These are phyloP conservation scores for Pichia terricola DNA, from an alignment of 1,139 yeast genomes.

Conservation along the genomic window DNA sequence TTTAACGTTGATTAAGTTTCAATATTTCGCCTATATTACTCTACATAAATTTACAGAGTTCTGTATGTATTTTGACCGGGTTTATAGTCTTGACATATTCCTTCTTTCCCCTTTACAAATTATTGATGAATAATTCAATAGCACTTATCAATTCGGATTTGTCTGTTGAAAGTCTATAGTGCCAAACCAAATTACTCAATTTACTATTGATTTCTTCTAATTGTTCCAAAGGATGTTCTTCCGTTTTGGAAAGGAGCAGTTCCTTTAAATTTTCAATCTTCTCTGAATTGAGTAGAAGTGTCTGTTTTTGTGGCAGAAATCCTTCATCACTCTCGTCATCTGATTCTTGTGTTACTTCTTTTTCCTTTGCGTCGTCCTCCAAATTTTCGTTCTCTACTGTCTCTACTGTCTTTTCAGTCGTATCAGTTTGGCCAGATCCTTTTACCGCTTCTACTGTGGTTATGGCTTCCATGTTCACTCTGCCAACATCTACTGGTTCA, in stretches of 20 bases:
- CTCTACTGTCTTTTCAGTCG: constrained; percentile 13
- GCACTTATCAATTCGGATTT: constrained; percentile 33
- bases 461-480: constrained; percentile 1
- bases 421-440: no score
- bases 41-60: no score
- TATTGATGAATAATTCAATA: constrained; percentile 8
- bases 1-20: no score
- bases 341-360: constrained; percentile 2
- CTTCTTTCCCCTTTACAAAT: neutral
- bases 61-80: no score
- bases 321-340: constrained; percentile 14
- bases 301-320: constrained; percentile 14
- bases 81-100: no score
- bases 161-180: constrained; percentile 56
- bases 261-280: constrained; percentile 23
- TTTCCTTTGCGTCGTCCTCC: neutral
- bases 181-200: constrained; percentile 71
- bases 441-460: constrained; percentile 12
- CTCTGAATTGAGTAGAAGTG: constrained; percentile 27
- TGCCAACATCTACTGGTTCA: constrained; percentile 1
- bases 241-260: constrained; percentile 33
- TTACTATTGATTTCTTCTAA: constrained; percentile 68
- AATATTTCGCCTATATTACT: no score
- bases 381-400: constrained; percentile 1
- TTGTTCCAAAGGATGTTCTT: constrained; percentile 50